A percentile compares a stretch with the other conserved stretches of the same genome.
Evolutionary conservation across 768 basidiomycete genomes (phyloP).

Genomic region (Pisolithus marmoratus): DNA sequence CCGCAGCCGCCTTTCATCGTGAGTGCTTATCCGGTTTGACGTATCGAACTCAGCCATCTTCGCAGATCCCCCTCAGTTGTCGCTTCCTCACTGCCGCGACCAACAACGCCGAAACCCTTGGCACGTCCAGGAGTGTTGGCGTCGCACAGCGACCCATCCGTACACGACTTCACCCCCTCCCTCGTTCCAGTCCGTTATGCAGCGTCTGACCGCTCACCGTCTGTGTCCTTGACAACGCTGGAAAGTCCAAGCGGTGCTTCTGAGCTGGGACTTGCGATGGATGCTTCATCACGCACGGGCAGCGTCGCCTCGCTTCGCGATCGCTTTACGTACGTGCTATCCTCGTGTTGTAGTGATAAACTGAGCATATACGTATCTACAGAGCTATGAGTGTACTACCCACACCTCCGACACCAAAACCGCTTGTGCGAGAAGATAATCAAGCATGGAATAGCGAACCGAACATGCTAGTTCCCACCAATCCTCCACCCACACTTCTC

Average conservation of each 20-base stretch:
- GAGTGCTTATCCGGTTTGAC: conserved; percentile 23
- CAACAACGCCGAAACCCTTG: conserved; percentile 13
- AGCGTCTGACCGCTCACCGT: conserved; percentile 6
- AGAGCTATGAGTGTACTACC: conserved; percentile 25
- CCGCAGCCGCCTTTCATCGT: conserved; percentile 41
- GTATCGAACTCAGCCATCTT: not conserved
- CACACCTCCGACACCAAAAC: conserved; percentile 28
- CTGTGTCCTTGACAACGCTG: not conserved
- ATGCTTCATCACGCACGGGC: conserved; percentile 8
- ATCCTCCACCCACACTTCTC: conserved; percentile 16
- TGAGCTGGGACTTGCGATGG: not conserved
- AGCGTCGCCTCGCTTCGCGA: conserved; percentile 37
- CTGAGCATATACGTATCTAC: not conserved
- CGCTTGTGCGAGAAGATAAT: conserved; percentile 9
- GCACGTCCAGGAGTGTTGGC: conserved; percentile 12
- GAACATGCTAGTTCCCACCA: conserved; percentile 15
- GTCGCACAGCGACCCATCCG: conserved; percentile 15
- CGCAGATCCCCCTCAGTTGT: conserved; percentile 10
- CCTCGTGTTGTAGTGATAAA: not conserved
- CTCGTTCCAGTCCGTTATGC: conserved; percentile 14
- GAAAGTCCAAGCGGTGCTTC: conserved; percentile 2
- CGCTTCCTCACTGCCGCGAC: conserved; percentile 4
- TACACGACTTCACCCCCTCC: conserved; percentile 9
- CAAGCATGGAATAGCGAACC: conserved; percentile 17
- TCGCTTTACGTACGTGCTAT: conserved; percentile 21